These are phyloP conservation scores for Colletotrichum coccodes DNA, from an alignment of 2,329 filamentous ascomycete genomes.

Conservation along the genomic window DNA sequence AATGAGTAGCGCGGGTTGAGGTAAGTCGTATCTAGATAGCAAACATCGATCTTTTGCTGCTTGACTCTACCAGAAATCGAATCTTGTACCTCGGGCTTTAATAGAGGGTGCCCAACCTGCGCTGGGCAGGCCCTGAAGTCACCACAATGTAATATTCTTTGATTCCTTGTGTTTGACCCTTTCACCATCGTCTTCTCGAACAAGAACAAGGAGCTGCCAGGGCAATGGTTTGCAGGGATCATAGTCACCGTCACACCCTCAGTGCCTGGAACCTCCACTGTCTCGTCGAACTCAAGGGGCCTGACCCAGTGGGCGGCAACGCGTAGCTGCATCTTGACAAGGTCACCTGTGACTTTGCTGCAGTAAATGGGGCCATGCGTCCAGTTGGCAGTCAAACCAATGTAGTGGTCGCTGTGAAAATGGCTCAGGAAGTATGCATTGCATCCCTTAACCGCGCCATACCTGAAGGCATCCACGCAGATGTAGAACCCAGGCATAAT, in stretches of 20 bases:
- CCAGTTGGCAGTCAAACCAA: conserved; percentile 90
- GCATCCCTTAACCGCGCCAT: conserved; percentile 91
- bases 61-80: conserved; percentile 74
- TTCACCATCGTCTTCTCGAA: conserved; percentile 82
- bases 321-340: conserved; percentile 86
- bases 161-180: conserved; percentile 67
- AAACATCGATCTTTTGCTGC: conserved; percentile 92
- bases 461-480: conserved; percentile 95
- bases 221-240: conserved; percentile 97
- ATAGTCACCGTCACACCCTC: conserved; percentile 89
- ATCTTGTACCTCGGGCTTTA: conserved; percentile 81
- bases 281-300: conserved; percentile 85
- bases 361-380: conserved; percentile 96
- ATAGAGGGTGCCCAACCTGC: conserved; percentile 83
- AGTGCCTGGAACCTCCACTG: conserved; percentile 82
- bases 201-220: conserved; percentile 91
- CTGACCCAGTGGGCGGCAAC: conserved; percentile 90
- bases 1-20: conserved; percentile 96
- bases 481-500: conserved; percentile 94
- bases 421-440: conserved; percentile 97
- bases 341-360: conserved; percentile 89
- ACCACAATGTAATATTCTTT: conserved; percentile 92
- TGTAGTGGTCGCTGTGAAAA: conserved; percentile 98
- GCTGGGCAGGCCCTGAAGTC: conserved; percentile 92
- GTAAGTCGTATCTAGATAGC: conserved; percentile 98